A percentile compares a stretch with the other conserved stretches of the same genome.
These are phyloP conservation scores for Acorus calamus DNA, from an alignment of 106 monocot species.

Conservation along the genomic window DNA sequence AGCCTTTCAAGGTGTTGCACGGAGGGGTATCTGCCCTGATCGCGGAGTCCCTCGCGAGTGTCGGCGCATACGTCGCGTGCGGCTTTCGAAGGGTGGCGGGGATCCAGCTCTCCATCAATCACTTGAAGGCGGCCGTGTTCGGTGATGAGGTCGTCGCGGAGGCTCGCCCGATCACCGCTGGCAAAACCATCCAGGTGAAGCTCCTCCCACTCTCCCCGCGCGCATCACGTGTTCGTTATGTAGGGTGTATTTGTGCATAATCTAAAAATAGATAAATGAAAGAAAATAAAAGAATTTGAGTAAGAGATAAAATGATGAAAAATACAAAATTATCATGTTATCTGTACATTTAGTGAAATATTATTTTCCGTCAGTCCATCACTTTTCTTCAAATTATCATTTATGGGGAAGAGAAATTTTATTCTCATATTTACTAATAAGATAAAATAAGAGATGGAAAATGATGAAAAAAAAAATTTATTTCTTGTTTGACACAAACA, in stretches of 20 bases:
- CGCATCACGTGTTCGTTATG: not conserved
- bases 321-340: too few species aligned
- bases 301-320: too few species aligned
- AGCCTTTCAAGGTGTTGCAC: slow-evolving; percentile 86
- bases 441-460: too few species aligned
- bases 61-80: slow-evolving; percentile 74
- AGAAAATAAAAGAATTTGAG: too few species aligned
- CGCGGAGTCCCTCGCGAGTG: slow-evolving; percentile 75
- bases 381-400: too few species aligned
- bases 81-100: slow-evolving; percentile 69
- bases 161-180: slow-evolving; percentile 39
- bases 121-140: slow-evolving; percentile 35
- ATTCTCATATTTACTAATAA: too few species aligned
- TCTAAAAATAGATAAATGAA: not conserved
- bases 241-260: not conserved
- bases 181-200: slow-evolving; percentile 50
- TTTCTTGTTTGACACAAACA: too few species aligned
- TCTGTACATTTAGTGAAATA: too few species aligned
- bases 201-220: not conserved
- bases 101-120: slow-evolving; percentile 89
- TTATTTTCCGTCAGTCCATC: too few species aligned
- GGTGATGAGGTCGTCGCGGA: slow-evolving; percentile 55
- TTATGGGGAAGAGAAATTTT: too few species aligned
- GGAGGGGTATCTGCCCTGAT: slow-evolving; percentile 82
- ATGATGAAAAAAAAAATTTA: too few species aligned